Percentiles rank a stretch among this genome's conserved stretches.
These are phyloP conservation scores for Encephalitozoon hellem DNA, from an alignment of 371 early-diverging fungal species.

Conservation along the genomic window DNA sequence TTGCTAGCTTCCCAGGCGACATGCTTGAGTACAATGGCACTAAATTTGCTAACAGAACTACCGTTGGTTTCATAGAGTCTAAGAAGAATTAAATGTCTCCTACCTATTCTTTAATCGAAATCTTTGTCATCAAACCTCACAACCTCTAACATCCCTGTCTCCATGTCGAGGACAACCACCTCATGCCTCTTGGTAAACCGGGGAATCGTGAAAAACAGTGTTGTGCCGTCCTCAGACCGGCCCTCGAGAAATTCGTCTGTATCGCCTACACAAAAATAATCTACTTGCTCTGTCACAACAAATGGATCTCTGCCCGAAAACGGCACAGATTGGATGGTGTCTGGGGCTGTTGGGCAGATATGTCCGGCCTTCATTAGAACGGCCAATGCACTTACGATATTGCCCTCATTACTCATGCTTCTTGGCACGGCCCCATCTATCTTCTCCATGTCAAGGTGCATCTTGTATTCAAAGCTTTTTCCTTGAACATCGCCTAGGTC, in stretches of 20 bases:
- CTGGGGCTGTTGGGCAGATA: slow-evolving; percentile 44
- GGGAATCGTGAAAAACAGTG: slow-evolving; percentile 17
- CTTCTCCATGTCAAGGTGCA: slow-evolving; percentile 20
- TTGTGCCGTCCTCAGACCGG: background rate
- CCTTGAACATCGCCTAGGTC: background rate
- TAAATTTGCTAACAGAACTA: background rate
- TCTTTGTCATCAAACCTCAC: background rate
- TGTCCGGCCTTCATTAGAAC: slow-evolving; percentile 25
- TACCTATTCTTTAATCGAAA: background rate
- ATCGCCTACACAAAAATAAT: slow-evolving; percentile 30
- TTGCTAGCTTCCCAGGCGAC: background rate
- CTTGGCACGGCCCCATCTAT: background rate
- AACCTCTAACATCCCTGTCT: background rate
- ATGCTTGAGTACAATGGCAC: background rate
- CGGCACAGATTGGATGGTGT: slow-evolving; percentile 35
- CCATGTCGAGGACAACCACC: slow-evolving; percentile 11
- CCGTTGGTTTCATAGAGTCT: background rate
- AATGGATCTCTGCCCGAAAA: slow-evolving; percentile 28
- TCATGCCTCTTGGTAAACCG: slow-evolving; percentile 1
- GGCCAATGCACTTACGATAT: slow-evolving; percentile 12
- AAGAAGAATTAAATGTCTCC: background rate
- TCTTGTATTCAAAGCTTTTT: slow-evolving; percentile 7
- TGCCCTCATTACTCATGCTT: background rate
- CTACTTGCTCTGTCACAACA: slow-evolving; percentile 16
- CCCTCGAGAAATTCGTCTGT: background rate